These are phyloP conservation scores for Boletus tylopilopsis DNA, from an alignment of 768 basidiomycete species.

Conservation along the genomic window DNA sequence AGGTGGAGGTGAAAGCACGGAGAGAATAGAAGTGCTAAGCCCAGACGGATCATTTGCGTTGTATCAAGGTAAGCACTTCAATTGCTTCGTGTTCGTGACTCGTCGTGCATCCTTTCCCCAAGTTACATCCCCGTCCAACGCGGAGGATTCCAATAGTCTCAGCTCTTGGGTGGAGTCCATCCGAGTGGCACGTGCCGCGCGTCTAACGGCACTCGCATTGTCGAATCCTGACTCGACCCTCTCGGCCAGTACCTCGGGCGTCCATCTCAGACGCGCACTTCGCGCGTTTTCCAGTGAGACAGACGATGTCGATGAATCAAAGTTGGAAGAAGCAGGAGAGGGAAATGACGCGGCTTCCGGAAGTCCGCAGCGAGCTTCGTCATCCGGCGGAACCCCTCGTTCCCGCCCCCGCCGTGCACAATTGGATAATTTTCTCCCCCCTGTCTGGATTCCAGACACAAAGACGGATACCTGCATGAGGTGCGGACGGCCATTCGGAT, in stretches of 20 bases:
- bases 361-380: neutral
- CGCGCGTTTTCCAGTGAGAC: conserved; percentile 63
- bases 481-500: conserved; percentile 72
- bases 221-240: conserved; percentile 79
- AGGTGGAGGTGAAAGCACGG: conserved; percentile 41
- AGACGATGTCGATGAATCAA: conserved; percentile 34
- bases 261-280: conserved; percentile 68
- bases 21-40: conserved; percentile 69
- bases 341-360: conserved; percentile 34
- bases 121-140: conserved; percentile 3
- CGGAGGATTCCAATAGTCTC: conserved; percentile 17
- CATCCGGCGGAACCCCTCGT: neutral
- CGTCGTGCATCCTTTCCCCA: neutral
- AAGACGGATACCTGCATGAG: conserved; percentile 84
- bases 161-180: conserved; percentile 68
- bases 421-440: conserved; percentile 68
- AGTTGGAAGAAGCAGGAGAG: conserved; percentile 38
- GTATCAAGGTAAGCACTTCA: conserved; percentile 51
- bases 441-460: conserved; percentile 89
- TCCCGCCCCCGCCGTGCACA: conserved; percentile 24
- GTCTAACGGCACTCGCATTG: conserved; percentile 66
- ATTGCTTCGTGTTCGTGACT: neutral
- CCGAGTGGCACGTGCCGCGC: conserved; percentile 62
- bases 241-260: conserved; percentile 71
- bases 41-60: conserved; percentile 75